phyloP scores from a whole-genome alignment of 495 filamentous ascomycete species.

The Neurospora pannonica region DNA sequence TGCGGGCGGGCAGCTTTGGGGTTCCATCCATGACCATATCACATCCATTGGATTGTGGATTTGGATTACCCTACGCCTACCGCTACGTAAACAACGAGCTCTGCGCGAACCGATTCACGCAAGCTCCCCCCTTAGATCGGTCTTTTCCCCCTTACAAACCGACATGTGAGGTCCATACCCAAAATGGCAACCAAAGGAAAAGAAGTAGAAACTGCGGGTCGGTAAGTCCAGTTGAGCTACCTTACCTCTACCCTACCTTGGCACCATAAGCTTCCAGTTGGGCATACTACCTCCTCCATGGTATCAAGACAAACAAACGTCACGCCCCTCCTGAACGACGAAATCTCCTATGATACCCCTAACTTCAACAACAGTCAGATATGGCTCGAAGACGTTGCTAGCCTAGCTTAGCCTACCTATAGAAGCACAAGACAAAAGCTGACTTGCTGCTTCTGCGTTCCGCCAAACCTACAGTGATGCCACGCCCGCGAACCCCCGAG shows the following conservation, averaged over 20 bases:
- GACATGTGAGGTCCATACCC: background rate
- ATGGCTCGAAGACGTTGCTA: background rate
- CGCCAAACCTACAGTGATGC: slow-evolving; percentile 22
- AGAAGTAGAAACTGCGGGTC: slow-evolving; percentile 11
- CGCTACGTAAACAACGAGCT: background rate
- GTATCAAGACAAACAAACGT: background rate
- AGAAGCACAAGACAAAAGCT: background rate
- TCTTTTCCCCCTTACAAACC: background rate
- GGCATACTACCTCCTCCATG: background rate
- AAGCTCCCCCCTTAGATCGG: background rate
- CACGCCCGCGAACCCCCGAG: slow-evolving; percentile 72
- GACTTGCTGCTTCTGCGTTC: background rate
- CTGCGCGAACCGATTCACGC: background rate
- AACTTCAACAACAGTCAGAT: background rate
- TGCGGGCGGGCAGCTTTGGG: background rate
- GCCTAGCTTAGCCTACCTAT: background rate
- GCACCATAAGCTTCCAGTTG: slow-evolving; percentile 8
- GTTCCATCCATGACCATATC: background rate
- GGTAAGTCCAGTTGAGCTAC: background rate
- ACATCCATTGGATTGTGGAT: background rate
- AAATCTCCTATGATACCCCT: background rate
- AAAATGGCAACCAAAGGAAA: slow-evolving; percentile 28
- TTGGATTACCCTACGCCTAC: background rate
- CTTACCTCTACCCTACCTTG: background rate
- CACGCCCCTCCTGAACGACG: background rate